A percentile compares a stretch with the other conserved stretches of the same genome.
Conservation (phyloP, 2,329 filamentous ascomycete species). For the Exophiala viscosa region DNA sequence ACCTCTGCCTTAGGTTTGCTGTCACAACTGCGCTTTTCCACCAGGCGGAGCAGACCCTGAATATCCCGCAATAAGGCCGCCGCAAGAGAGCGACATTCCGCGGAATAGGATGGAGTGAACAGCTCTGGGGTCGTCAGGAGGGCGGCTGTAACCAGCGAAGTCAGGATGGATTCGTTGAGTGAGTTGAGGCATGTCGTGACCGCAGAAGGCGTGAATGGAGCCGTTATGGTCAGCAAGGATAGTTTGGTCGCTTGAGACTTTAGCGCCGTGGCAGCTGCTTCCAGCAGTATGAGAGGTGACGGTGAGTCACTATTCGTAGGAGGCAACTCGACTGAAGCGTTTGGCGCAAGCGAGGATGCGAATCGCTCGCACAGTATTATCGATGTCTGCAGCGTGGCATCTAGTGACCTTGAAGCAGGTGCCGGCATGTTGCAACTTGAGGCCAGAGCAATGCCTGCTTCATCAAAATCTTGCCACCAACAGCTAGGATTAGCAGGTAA, state of each 20-base stretch:
- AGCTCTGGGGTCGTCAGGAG: constrained; percentile 59
- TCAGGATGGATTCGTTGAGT: constrained; percentile 68
- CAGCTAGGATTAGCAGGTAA: too few relatives aligned
- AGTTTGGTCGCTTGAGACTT: constrained; percentile 83
- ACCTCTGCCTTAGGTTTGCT: constrained; percentile 22
- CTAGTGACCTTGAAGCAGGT: not conserved
- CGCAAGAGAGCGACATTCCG: constrained; percentile 60
- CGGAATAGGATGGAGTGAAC: constrained; percentile 62
- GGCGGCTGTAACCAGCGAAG: constrained; percentile 67
- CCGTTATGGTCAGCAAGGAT: constrained; percentile 78
- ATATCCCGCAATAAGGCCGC: constrained; percentile 62
- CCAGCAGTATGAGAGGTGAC: constrained; percentile 61
- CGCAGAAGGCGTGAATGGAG: constrained; percentile 79
- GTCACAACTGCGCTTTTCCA: constrained; percentile 48
- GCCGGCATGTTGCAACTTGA: too few relatives aligned
- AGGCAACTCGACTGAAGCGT: constrained; percentile 12
- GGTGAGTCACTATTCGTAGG: constrained; percentile 22
- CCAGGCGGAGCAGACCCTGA: constrained; percentile 55
- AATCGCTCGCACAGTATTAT: constrained; percentile 21
- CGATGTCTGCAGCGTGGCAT: constrained; percentile 23
- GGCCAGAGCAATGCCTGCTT: too few relatives aligned
- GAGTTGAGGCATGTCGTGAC: constrained; percentile 67
- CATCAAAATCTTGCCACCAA: too few relatives aligned
- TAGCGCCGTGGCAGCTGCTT: constrained; percentile 68
- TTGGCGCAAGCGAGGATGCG: constrained; percentile 16